Percentiles rank a stretch among this genome's conserved stretches.
These are phyloP conservation scores for Fusarium armeniacum DNA, from an alignment of 2,329 filamentous ascomycete genomes.

Conservation along the genomic window DNA sequence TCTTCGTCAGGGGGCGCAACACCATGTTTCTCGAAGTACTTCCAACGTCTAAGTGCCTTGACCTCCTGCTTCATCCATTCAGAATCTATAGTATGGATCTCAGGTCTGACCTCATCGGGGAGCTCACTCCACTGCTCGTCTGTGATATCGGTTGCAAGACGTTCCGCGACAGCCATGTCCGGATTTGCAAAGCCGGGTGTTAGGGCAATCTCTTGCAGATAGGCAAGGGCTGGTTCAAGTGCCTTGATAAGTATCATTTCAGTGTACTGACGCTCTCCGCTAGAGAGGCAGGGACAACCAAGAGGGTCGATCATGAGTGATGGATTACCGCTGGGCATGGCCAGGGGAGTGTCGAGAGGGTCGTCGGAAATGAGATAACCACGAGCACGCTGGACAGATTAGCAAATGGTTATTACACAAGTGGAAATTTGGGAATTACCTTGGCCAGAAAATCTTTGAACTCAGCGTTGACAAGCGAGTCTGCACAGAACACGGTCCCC, in stretches of 20 bases:
- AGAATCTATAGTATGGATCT: constrained; percentile 38
- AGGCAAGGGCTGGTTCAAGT: constrained; percentile 68
- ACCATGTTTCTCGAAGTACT: constrained; percentile 50
- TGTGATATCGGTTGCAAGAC: constrained; percentile 36
- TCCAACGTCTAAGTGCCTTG: constrained; percentile 48
- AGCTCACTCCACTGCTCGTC: constrained; percentile 53
- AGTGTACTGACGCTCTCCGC: constrained; percentile 69
- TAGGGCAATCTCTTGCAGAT: constrained; percentile 70
- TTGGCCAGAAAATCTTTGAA: constrained; percentile 66
- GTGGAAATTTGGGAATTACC: constrained; percentile 52
- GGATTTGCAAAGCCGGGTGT: constrained; percentile 58
- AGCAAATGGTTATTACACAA: constrained; percentile 25
- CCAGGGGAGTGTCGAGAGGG: constrained; percentile 66
- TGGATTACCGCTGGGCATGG: constrained; percentile 65
- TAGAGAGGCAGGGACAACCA: constrained; percentile 78
- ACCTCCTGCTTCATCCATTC: constrained; percentile 45
- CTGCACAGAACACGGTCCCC: constrained; percentile 60
- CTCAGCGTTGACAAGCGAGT: constrained; percentile 58
- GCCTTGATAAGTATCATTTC: constrained; percentile 74
- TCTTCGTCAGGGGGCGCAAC: constrained; percentile 37
- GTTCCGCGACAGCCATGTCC: constrained; percentile 51
- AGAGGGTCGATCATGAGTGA: constrained; percentile 59
- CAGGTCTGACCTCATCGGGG: constrained; percentile 51
- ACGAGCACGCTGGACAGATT: constrained; percentile 64
- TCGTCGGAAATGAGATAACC: constrained; percentile 70